Evolutionary conservation across 75 land plant genomes (phyloP).

Genomic region (Cunninghamia lanceolata): DNA sequence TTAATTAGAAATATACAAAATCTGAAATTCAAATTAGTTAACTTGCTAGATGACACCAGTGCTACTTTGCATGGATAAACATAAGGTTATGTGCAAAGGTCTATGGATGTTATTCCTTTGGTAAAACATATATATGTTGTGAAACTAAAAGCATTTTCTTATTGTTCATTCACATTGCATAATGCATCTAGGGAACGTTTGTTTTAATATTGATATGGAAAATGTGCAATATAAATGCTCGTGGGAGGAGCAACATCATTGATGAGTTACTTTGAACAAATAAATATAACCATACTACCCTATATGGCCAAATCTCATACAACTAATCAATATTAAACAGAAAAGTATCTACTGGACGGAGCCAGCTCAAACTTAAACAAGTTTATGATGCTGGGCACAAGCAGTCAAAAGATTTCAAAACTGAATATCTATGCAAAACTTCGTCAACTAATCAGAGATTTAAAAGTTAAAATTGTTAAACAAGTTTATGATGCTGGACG

Average conservation of each 20-base stretch:
- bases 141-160: neutral
- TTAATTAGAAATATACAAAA: too few species aligned
- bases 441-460: neutral
- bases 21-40: too few species aligned
- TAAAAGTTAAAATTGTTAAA: neutral
- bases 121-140: neutral
- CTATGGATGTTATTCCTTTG: neutral
- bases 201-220: neutral
- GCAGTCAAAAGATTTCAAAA: neutral
- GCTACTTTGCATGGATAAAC: too few species aligned
- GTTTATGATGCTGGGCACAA: neutral
- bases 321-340: neutral
- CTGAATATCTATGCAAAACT: neutral
- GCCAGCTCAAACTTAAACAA: neutral
- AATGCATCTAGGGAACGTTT: neutral
- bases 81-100: neutral
- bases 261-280: neutral
- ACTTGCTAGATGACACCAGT: too few species aligned
- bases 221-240: neutral
- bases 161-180: neutral
- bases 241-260: neutral
- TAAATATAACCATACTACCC: too few species aligned
- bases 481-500: neutral
- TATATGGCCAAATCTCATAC: neutral
- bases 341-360: neutral